Percentiles rank a stretch among this genome's conserved stretches.
Conservation (phyloP, 345 rosid species). For the Physaria fendleri region DNA sequence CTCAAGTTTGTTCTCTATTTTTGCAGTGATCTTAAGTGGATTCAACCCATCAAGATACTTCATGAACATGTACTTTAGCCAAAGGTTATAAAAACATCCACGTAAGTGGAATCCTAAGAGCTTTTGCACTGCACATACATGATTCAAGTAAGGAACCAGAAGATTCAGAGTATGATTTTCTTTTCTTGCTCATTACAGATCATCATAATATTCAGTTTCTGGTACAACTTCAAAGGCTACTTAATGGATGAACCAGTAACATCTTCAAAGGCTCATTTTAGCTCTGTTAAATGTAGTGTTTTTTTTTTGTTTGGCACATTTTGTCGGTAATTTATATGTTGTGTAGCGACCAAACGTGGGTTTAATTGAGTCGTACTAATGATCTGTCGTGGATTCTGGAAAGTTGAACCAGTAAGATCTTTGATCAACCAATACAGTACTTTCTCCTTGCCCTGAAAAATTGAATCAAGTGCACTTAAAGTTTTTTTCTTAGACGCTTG, state of each 20-base stretch:
- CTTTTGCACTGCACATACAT: slow-evolving; percentile 28
- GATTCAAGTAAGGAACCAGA: slow-evolving; percentile 17
- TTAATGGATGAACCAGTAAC: slow-evolving; percentile 15
- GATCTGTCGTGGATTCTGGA: neutral
- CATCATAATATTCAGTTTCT: slow-evolving; percentile 16
- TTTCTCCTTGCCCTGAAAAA: slow-evolving; percentile 54
- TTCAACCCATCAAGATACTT: slow-evolving; percentile 97
- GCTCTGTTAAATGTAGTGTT: slow-evolving; percentile 15
- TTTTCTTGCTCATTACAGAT: neutral
- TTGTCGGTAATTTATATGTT: neutral
- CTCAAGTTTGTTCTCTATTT: neutral
- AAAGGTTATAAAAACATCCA: slow-evolving; percentile 47
- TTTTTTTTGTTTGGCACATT: neutral
- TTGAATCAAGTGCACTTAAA: slow-evolving; percentile 45
- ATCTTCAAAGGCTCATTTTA: slow-evolving; percentile 10
- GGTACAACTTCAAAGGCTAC: slow-evolving; percentile 13
- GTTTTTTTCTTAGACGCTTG: slow-evolving; percentile 56
- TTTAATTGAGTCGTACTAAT: neutral
- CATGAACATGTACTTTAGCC: slow-evolving; percentile 88
- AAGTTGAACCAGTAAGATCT: neutral
- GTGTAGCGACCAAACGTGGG: neutral
- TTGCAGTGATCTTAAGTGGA: slow-evolving; percentile 90
- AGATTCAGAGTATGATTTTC: slow-evolving; percentile 8
- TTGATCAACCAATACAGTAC: slow-evolving; percentile 29
- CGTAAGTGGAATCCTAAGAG: slow-evolving; percentile 8